Evolutionary conservation across 2,329 filamentous ascomycete genomes (phyloP).

Genomic region (Calycina marina): DNA sequence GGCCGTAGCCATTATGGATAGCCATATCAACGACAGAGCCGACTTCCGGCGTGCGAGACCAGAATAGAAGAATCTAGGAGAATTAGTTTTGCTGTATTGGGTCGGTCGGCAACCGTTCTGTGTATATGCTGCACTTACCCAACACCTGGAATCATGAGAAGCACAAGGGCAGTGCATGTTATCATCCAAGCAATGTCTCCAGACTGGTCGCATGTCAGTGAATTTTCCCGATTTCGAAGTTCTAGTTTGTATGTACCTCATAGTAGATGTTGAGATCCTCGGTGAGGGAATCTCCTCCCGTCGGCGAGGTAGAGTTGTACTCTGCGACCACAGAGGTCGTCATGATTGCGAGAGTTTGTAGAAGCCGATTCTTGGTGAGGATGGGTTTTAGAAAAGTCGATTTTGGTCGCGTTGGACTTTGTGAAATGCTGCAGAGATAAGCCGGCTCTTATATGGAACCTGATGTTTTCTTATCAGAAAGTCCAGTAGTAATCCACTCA

Average conservation of each 20-base stretch:
- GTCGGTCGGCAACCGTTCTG: too few species aligned
- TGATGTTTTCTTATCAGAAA: too few species aligned
- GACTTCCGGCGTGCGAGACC: conserved; percentile 81
- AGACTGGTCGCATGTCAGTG: conserved; percentile 42
- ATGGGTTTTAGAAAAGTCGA: too few species aligned
- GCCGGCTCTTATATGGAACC: too few species aligned
- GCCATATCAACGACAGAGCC: conserved; percentile 78
- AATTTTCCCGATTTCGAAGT: not conserved
- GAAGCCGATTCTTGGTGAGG: too few species aligned
- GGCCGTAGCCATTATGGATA: conserved; percentile 73
- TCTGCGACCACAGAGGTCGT: conserved; percentile 28
- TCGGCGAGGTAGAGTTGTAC: conserved; percentile 40
- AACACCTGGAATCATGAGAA: conserved; percentile 88
- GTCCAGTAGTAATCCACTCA: too few species aligned
- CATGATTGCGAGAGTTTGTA: too few species aligned
- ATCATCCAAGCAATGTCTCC: conserved; percentile 83
- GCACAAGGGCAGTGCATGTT: conserved; percentile 64
- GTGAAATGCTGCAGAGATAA: too few species aligned
- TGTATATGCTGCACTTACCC: conserved; percentile 44
- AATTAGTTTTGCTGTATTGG: too few species aligned
- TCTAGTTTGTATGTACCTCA: conserved; percentile 35
- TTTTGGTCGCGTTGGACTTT: too few species aligned
- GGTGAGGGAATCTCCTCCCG: conserved; percentile 44
- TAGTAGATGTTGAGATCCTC: conserved; percentile 76
- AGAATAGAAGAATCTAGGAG: conserved; percentile 71